phyloP scores from a whole-genome alignment of 257 asterid species.

The Solanum chaucha region DNA sequence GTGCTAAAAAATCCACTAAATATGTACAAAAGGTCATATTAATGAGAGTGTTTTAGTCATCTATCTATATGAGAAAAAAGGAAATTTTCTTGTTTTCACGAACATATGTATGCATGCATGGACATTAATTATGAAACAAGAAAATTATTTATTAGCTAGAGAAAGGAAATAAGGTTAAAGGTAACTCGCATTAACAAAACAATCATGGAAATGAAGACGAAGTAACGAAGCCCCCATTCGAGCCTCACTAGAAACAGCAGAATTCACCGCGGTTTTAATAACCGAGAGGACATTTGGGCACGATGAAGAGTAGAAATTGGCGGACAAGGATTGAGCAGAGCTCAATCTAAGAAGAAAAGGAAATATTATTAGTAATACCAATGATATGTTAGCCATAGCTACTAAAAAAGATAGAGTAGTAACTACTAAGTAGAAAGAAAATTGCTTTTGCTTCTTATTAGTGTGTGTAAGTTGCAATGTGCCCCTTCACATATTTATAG shows the following conservation, averaged over 20 bases:
- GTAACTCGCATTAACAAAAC: conserved; percentile 71
- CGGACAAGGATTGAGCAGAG: conserved; percentile 23
- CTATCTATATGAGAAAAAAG: background rate
- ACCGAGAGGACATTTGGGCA: conserved; percentile 41
- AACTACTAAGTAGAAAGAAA: background rate
- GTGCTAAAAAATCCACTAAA: background rate
- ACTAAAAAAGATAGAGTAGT: background rate
- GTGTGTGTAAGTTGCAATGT: background rate
- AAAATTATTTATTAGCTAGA: background rate
- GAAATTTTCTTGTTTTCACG: background rate
- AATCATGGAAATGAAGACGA: conserved; percentile 90
- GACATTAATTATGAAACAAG: background rate
- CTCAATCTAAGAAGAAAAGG: conserved; percentile 16
- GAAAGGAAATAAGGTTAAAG: background rate
- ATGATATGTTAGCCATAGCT: background rate
- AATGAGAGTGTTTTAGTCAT: background rate
- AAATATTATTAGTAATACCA: conserved; percentile 5
- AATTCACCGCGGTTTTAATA: conserved; percentile 25
- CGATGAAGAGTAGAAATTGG: conserved; percentile 39
- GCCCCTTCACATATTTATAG: conserved; percentile 28
- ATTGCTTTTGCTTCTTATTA: background rate
- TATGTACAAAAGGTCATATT: background rate
- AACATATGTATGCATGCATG: background rate
- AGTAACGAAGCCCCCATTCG: conserved; percentile 91
- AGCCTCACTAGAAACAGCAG: conserved; percentile 56